These are phyloP conservation scores for Brassica nigra DNA, from an alignment of 345 rosid genomes.

Conservation along the genomic window DNA sequence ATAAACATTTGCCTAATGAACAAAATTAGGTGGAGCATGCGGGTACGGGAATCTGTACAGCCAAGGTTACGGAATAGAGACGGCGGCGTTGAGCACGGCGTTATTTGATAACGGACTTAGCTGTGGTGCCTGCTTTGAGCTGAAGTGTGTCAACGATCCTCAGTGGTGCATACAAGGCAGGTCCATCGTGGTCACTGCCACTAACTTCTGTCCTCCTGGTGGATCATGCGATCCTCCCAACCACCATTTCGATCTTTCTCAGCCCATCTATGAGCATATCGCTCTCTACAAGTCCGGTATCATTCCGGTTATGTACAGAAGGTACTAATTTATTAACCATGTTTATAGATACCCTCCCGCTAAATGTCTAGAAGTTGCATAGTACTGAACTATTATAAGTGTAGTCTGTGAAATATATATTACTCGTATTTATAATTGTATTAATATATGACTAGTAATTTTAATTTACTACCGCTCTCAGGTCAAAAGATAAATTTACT, in stretches of 20 bases:
- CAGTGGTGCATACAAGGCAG: slow-evolving; percentile 69
- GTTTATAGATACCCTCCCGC: background rate
- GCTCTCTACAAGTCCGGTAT: slow-evolving; percentile 70
- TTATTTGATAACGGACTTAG: slow-evolving; percentile 63
- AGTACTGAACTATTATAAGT: background rate
- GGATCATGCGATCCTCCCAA: slow-evolving; percentile 84
- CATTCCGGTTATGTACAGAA: slow-evolving; percentile 75
- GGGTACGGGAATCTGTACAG: slow-evolving; percentile 81
- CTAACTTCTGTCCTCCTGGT: slow-evolving; percentile 89
- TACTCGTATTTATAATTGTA: background rate
- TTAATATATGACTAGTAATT: background rate
- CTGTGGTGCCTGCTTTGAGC: slow-evolving; percentile 69
- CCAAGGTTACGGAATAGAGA: slow-evolving; percentile 69
- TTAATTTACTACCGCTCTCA: background rate
- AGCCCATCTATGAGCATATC: slow-evolving; percentile 67
- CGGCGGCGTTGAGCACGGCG: slow-evolving; percentile 77
- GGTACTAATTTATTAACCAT: slow-evolving; percentile 22
- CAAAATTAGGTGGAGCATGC: slow-evolving; percentile 70
- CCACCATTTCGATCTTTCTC: slow-evolving; percentile 79
- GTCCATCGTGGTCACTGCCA: slow-evolving; percentile 70
- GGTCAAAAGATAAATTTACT: background rate
- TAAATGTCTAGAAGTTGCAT: background rate
- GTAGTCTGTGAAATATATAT: background rate
- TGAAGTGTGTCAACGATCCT: slow-evolving; percentile 67
- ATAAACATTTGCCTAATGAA: background rate